Evolutionary conservation across 2,329 filamentous ascomycete genomes (phyloP).

Genomic region (Malbranchea cinnamomea): DNA sequence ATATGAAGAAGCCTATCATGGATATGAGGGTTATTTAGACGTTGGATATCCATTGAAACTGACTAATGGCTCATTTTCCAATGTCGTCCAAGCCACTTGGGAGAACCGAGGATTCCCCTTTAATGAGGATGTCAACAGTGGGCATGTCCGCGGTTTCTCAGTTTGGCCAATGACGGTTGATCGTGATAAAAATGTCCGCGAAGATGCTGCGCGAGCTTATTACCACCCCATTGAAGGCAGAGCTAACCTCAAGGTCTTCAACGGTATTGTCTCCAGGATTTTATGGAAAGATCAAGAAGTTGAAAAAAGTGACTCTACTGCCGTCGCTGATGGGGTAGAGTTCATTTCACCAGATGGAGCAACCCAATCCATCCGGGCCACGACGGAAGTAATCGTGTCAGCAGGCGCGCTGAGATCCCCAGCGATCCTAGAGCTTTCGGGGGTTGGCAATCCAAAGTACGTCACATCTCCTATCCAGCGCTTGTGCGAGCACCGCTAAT

Average conservation of each 20-base stretch:
- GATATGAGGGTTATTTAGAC: slow-evolving; percentile 16
- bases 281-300: too few species aligned
- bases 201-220: slow-evolving; percentile 34
- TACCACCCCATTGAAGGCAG: too few species aligned
- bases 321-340: slow-evolving; percentile 10
- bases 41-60: slow-evolving; percentile 14
- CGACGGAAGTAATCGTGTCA: slow-evolving; percentile 26
- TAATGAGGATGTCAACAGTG: slow-evolving; percentile 30
- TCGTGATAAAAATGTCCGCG: slow-evolving; percentile 21
- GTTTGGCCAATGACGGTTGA: slow-evolving; percentile 30
- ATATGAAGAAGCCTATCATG: slow-evolving; percentile 15
- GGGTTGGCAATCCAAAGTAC: slow-evolving; percentile 32
- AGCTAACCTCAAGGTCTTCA: too few species aligned
- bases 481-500: too few species aligned
- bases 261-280: too few species aligned
- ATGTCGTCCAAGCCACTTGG: too few species aligned
- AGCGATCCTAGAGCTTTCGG: slow-evolving; percentile 33
- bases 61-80: slow-evolving; percentile 12
- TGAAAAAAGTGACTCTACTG: too few species aligned
- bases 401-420: slow-evolving; percentile 27
- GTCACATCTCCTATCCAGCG: too few species aligned
- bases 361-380: too few species aligned
- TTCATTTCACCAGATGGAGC: too few species aligned
- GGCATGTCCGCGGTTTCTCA: slow-evolving; percentile 30
- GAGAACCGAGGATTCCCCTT: slow-evolving; percentile 21